A percentile compares a stretch with the other conserved stretches of the same genome.
Conservation (phyloP, 163 green algal genomes). For the Scenedesmus sp. region DNA sequence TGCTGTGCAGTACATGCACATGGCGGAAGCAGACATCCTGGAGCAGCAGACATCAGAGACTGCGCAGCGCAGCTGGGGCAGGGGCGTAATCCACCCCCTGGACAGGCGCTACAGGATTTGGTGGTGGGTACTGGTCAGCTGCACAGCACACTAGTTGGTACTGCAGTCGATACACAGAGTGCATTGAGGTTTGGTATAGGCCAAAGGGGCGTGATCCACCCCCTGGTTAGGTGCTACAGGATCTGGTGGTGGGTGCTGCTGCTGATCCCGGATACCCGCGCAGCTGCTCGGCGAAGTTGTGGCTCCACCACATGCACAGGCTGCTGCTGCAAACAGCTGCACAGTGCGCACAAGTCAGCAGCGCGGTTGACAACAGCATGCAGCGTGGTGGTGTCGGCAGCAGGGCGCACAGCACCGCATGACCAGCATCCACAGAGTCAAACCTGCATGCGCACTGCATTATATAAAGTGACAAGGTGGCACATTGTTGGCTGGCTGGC, state of each 20-base stretch:
- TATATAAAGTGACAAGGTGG: no score
- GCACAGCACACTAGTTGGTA: neutral
- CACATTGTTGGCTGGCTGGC: no score
- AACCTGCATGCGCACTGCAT: no score
- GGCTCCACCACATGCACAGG: no score
- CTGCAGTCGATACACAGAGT: neutral
- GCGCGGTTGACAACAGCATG: no score
- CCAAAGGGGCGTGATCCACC: constrained; percentile 23
- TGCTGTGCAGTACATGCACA: constrained; percentile 46
- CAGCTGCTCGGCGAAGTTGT: neutral
- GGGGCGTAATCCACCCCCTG: constrained; percentile 35
- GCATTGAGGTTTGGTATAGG: no score
- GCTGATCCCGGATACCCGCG: no score
- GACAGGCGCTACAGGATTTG: constrained; percentile 25
- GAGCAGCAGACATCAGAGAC: neutral
- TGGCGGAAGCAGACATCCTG: constrained; percentile 34
- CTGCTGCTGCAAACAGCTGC: no score
- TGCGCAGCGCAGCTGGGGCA: neutral
- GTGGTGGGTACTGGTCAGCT: neutral
- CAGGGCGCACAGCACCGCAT: no score
- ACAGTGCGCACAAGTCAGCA: no score
- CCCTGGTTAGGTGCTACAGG: constrained; percentile 33
- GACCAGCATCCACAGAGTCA: no score
- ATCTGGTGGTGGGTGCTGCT: neutral
- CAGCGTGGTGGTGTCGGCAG: no score